phyloP scores from a whole-genome alignment of 129 eudicot species.

The Chrysanthemum lavandulifolium region DNA sequence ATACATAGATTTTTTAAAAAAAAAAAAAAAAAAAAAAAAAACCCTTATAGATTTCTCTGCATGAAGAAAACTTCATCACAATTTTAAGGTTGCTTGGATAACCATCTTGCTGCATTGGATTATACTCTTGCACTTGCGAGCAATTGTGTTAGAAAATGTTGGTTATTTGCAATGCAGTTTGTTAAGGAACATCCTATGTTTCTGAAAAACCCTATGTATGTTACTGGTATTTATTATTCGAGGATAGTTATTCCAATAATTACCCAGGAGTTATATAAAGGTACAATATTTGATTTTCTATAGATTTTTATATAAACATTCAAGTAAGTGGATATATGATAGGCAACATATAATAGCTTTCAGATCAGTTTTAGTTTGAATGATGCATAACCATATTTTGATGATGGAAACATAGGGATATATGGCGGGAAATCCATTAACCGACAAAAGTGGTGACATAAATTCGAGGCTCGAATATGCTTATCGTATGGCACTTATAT shows the following conservation, averaged over 20 bases:
- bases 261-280: slow-evolving; percentile 2
- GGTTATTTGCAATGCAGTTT: background rate
- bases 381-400: background rate
- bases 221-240: background rate
- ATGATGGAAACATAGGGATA: slow-evolving; percentile 23
- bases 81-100: no score
- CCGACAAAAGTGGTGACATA: slow-evolving; percentile 26
- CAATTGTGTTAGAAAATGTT: no score
- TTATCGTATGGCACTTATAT: slow-evolving; percentile 37
- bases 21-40: no score
- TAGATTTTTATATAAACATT: no score
- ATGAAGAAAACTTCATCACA: no score
- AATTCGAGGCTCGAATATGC: slow-evolving; percentile 34
- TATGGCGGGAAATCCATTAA: slow-evolving; percentile 40
- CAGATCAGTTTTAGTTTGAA: no score
- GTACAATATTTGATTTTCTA: no score
- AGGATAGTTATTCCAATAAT: background rate
- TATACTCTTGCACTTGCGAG: no score
- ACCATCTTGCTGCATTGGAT: no score
- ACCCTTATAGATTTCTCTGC: no score
- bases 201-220: slow-evolving; percentile 1
- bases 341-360: no score
- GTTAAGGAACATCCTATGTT: background rate
- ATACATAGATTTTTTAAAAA: no score
- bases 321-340: background rate